Evolutionary conservation across 2,329 filamentous ascomycete species (phyloP).

Genomic region (Diplodia intermedia): DNA sequence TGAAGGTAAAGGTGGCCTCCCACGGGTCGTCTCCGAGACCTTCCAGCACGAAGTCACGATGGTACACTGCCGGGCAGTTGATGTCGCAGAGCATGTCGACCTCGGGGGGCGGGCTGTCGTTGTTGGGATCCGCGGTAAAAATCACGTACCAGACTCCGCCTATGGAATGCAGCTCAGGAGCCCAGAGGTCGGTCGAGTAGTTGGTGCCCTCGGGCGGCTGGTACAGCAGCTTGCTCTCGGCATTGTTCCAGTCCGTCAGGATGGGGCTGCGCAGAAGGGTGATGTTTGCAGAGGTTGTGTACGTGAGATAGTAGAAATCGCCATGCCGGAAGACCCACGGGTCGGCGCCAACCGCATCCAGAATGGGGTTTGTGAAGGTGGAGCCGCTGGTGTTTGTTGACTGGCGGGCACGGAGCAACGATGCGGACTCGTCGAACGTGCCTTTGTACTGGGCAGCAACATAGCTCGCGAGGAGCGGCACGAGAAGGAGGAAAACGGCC

Average conservation of each 20-base stretch:
- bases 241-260: constrained; percentile 54
- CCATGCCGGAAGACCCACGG: constrained; percentile 38
- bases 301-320: constrained; percentile 47
- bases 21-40: constrained; percentile 53
- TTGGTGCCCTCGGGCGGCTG: constrained; percentile 50
- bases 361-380: constrained; percentile 56
- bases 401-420: constrained; percentile 22
- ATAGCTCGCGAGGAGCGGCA: constrained; percentile 28
- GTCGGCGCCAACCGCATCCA: constrained; percentile 52
- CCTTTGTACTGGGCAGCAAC: constrained; percentile 30
- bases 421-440: constrained; percentile 12
- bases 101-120: constrained; percentile 55
- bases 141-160: constrained; percentile 59
- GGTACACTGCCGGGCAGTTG: constrained; percentile 58
- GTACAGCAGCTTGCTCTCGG: constrained; percentile 54
- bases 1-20: constrained; percentile 54
- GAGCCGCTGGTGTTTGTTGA: constrained; percentile 33
- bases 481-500: constrained; percentile 15
- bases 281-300: constrained; percentile 54
- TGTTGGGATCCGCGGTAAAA: constrained; percentile 59
- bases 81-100: constrained; percentile 58
- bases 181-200: constrained; percentile 59
- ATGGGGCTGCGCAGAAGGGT: constrained; percentile 51
- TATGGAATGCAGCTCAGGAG: constrained; percentile 59
- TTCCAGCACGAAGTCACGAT: constrained; percentile 58